Evolutionary conservation across 2,329 filamentous ascomycete genomes (phyloP).

Genomic region (Fusarium sp.): DNA sequence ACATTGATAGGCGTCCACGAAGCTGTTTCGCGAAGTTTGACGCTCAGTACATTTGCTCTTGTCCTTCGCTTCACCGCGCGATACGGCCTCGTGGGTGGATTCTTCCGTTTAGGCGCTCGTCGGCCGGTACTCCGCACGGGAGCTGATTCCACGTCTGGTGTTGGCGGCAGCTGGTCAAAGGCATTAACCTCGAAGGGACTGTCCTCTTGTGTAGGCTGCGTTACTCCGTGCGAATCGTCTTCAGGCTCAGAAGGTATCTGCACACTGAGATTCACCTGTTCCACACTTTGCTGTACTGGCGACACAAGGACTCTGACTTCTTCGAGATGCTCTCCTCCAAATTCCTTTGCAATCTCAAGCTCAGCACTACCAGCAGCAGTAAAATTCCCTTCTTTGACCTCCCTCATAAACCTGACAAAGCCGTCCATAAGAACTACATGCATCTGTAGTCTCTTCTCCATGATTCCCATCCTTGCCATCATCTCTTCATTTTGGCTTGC

Average conservation of each 20-base stretch:
- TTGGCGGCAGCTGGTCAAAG: conserved; percentile 30
- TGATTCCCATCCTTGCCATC: neutral
- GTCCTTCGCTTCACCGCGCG: neutral
- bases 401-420: conserved; percentile 37
- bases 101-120: conserved; percentile 20
- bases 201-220: neutral
- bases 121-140: conserved; percentile 36
- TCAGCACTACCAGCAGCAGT: neutral
- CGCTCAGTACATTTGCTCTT: neutral
- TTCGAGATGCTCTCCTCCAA: conserved; percentile 19
- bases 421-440: conserved; percentile 42
- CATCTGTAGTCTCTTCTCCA: conserved; percentile 37
- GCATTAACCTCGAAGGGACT: neutral
- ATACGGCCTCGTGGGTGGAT: neutral
- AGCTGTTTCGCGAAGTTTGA: neutral
- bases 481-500: conserved; percentile 10
- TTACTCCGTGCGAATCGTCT: neutral
- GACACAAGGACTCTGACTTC: neutral
- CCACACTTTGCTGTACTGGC: neutral
- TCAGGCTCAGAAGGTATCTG: neutral
- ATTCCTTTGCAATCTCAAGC: conserved; percentile 15
- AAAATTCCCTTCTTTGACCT: conserved; percentile 26
- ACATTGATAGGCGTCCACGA: conserved; percentile 16
- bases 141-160: conserved; percentile 10
- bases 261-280: neutral